Evolutionary conservation across 1,139 yeast genomes (phyloP).

Genomic region (Waltiozyma sp.): DNA sequence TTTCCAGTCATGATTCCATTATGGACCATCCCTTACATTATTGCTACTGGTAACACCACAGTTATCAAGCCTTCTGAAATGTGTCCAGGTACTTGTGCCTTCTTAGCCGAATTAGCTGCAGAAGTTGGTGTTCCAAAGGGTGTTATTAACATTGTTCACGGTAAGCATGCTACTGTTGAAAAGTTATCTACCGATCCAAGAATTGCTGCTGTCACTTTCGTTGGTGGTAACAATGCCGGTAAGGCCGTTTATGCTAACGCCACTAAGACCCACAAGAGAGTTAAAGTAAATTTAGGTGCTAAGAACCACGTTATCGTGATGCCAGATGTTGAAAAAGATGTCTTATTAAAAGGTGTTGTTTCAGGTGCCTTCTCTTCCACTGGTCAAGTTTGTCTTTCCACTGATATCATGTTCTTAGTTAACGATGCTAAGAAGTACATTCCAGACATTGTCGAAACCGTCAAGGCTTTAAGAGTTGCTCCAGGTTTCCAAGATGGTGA

Average conservation of each 20-base stretch:
- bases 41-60: slow-evolving; percentile 72
- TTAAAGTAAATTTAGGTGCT: slow-evolving; percentile 22
- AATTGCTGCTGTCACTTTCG: slow-evolving; percentile 57
- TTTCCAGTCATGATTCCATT: slow-evolving; percentile 84
- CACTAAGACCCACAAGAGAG: slow-evolving; percentile 19
- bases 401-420: slow-evolving; percentile 20
- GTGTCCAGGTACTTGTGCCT: slow-evolving; percentile 71
- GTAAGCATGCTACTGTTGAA: slow-evolving; percentile 67
- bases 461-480: slow-evolving; percentile 14
- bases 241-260: slow-evolving; percentile 20
- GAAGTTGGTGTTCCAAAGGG: slow-evolving; percentile 79
- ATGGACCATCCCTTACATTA: slow-evolving; percentile 69
- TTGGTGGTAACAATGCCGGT: slow-evolving; percentile 24
- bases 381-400: slow-evolving; percentile 20
- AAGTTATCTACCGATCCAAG: slow-evolving; percentile 66
- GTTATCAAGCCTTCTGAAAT: slow-evolving; percentile 72
- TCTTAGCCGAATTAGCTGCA: slow-evolving; percentile 61
- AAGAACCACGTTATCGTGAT: slow-evolving; percentile 22
- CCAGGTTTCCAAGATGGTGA: slow-evolving; percentile 22
- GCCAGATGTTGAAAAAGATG: slow-evolving; percentile 21
- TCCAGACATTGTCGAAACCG: slow-evolving; percentile 18
- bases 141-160: slow-evolving; percentile 65
- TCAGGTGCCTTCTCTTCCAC: slow-evolving; percentile 21
- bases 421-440: slow-evolving; percentile 19
- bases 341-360: slow-evolving; percentile 19